These are phyloP conservation scores for Plasmopara halstedii DNA, from an alignment of 352 stramenopile genomes.

Conservation along the genomic window DNA sequence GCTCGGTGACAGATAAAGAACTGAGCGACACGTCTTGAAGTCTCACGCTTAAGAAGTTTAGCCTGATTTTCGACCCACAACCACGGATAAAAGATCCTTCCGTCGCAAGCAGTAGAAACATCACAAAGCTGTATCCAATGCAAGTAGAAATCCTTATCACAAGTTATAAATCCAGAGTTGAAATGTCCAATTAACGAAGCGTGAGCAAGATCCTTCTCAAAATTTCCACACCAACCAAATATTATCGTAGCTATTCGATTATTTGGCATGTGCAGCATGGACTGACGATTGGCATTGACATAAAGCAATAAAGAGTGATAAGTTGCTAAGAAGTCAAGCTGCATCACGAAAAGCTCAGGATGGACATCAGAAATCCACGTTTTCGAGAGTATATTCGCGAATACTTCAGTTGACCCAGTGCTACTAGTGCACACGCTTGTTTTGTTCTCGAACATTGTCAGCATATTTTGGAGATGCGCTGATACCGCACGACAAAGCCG, in stretches of 20 bases:
- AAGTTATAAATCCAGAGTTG: conserved; percentile 22
- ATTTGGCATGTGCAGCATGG: conserved; percentile 13
- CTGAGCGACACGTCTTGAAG: conserved; percentile 15
- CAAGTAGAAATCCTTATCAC: conserved; percentile 13
- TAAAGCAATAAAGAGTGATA: conserved; percentile 21
- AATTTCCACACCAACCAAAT: conserved; percentile 35
- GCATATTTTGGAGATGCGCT: conserved; percentile 25
- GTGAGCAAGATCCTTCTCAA: conserved; percentile 29
- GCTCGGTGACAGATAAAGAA: conserved; percentile 21
- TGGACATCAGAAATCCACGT: conserved; percentile 5
- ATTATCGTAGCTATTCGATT: conserved; percentile 20
- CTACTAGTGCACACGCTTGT: no score
- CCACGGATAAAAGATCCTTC: conserved; percentile 24
- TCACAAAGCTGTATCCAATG: conserved; percentile 42
- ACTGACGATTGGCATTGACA: conserved; percentile 5
- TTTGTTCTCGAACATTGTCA: conserved; percentile 12
- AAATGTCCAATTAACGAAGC: conserved; percentile 18
- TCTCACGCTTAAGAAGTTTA: conserved; percentile 3
- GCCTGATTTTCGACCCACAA: conserved; percentile 41
- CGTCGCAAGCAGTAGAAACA: conserved; percentile 27
- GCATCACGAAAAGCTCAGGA: conserved; percentile 46
- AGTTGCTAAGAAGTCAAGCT: conserved; percentile 52
- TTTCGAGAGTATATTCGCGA: neutral
- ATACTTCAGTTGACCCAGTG: conserved; percentile 6
- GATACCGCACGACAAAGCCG: conserved; percentile 13